Evolutionary conservation across 176 grass and related monocot species (phyloP), one percentile per base, ranked within the genome.

Genomic region (Phoenix roebelenii): DNA sequence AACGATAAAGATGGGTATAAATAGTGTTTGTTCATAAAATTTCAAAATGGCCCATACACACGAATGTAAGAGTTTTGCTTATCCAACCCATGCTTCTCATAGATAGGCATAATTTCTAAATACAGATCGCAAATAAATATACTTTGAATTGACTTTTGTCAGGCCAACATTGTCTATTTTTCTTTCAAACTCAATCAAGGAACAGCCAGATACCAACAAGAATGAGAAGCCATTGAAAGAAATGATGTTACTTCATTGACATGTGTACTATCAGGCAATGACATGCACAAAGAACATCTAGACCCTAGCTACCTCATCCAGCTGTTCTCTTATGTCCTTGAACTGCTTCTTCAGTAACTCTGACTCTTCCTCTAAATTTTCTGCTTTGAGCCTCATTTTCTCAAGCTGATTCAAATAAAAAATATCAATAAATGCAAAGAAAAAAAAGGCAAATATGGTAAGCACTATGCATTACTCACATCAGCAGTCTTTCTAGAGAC

Each of bases 291-390:
- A 67, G 20, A 4, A 3, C 20, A 20, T 15, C 15, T 68, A 55
- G 14, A 22, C 4, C 20, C 10, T 55, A n/a, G n/a, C 50, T 55
- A 97, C 92, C 87, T 85, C 72, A 1, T 88, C 66, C 58, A 97
- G 69, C 59, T 83, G 84, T 52, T 44, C 74, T 76, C 73, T 88
- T 60, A 97, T 69, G 62, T 75, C 67, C 58, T 25, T 70, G 68
- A 88, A 73, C 56, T 88, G 81, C 57, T 85, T 68, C 23, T 69
- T 84, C 56, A 97, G 76, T 62, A 85, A 78, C 49, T 83, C 66
- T 52, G 65, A 76, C 61, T 97, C 87, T 59, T 35, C 56, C 76
- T 91, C 87, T 64, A 76, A 84, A 77, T 69, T 83, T 70, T 88
- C 72, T 35, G 92, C 81, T 70, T 70, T 91, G 23, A 97, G 80